Evolutionary conservation across 345 rosid species (phyloP).

Genomic region (Dipteronia dyeriana): DNA sequence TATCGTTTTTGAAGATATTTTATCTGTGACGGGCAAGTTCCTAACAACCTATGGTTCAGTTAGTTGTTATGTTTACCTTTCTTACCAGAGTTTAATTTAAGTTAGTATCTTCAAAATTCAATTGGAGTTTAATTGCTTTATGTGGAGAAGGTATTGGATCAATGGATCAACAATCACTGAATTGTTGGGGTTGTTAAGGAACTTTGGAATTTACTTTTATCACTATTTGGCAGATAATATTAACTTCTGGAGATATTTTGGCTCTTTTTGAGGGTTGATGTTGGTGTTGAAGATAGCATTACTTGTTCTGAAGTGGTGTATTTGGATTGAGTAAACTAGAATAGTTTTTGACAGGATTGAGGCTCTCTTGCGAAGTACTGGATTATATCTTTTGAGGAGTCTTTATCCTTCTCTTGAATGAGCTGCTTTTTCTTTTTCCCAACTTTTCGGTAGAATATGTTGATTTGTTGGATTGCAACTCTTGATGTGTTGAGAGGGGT

Average conservation of each 20-base stretch:
- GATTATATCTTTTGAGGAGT: not conserved
- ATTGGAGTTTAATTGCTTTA: not conserved
- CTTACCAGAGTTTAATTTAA: not conserved
- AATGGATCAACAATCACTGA: not conserved
- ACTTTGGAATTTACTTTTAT: not conserved
- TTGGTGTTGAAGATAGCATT: not conserved
- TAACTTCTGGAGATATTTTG: not conserved
- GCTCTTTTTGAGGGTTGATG: not conserved
- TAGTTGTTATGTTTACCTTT: not conserved
- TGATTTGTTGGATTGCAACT: constrained; percentile 2
- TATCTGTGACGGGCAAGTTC: not conserved
- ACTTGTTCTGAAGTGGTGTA: not conserved
- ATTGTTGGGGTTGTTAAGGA: not conserved
- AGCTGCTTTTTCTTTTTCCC: not conserved
- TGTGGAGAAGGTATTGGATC: not conserved
- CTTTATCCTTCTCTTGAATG: not conserved
- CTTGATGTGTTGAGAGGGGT: not conserved
- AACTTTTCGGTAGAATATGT: not conserved
- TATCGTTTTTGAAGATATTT: not conserved
- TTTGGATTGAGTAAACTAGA: not conserved
- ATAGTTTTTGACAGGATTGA: not conserved
- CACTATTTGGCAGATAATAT: not conserved
- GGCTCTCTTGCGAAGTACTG: not conserved
- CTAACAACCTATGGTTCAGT: not conserved
- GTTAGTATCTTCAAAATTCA: not conserved